Evolutionary conservation across 805 yeast genomes (phyloP).

Genomic region (Yarrowia divulgata): DNA sequence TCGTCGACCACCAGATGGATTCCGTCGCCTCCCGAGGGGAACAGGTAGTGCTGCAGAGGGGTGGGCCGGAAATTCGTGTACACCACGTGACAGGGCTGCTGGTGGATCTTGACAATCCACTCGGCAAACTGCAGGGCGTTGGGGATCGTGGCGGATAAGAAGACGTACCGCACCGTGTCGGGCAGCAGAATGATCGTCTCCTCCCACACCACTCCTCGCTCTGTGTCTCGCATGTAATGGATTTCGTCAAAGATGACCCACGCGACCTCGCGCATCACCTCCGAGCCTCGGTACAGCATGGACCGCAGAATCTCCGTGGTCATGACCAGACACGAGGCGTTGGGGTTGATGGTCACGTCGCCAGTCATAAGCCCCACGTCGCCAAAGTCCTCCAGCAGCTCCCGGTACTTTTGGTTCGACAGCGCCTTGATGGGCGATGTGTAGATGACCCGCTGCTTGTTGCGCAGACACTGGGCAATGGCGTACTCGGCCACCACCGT

Average conservation of each 20-base stretch:
- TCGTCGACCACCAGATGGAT: constrained; percentile 97
- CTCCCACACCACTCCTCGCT: constrained; percentile 99
- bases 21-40: constrained; percentile 99
- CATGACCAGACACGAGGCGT: constrained; percentile 98
- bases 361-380: constrained; percentile 99
- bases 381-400: constrained; percentile 87
- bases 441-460: constrained; percentile 91
- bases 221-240: constrained; percentile 97
- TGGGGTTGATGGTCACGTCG: constrained; percentile 97
- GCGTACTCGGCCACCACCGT: constrained; percentile 98
- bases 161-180: constrained; percentile 93
- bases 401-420: constrained; percentile 93
- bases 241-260: constrained; percentile 99
- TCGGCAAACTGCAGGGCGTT: constrained; percentile 98
- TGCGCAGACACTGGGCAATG: constrained; percentile 90
- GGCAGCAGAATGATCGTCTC: constrained; percentile 96
- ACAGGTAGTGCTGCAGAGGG: constrained; percentile 94
- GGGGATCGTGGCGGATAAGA: constrained; percentile 95
- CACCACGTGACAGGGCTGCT: constrained; percentile 97
- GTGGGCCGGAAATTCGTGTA: constrained; percentile 99
- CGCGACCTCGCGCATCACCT: constrained; percentile 97
- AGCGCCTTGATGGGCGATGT: constrained; percentile 96
- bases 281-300: constrained; percentile 97
- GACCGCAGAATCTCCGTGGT: constrained; percentile 97
- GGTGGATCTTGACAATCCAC: constrained; percentile 95